Percentiles rank a stretch among this genome's conserved stretches.
Evolutionary conservation across 345 rosid genomes (phyloP).

Genomic region (Diplotaxis tenuifolia): DNA sequence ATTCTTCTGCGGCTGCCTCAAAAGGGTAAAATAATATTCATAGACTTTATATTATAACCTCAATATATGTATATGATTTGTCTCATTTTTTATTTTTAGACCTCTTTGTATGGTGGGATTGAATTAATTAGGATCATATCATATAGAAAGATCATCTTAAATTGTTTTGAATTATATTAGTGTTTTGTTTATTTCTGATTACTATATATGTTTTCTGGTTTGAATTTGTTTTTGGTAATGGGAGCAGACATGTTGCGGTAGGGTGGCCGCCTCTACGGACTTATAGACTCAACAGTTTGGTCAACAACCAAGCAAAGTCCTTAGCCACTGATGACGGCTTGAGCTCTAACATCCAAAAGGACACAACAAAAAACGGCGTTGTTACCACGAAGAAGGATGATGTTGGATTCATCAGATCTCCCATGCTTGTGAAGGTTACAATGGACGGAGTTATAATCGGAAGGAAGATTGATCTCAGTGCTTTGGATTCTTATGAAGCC

Average conservation of each 20-base stretch:
- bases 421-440: constrained; percentile 77
- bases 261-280: constrained; percentile 96
- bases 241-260: constrained; percentile 60
- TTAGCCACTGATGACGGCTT: constrained; percentile 42
- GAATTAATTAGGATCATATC: neutral
- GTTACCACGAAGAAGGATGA: constrained; percentile 21
- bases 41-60: neutral
- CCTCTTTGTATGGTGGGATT: neutral
- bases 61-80: neutral
- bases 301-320: constrained; percentile 64
- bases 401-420: constrained; percentile 24
- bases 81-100: neutral
- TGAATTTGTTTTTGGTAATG: constrained; percentile 9
- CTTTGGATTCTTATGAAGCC: constrained; percentile 62
- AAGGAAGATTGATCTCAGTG: constrained; percentile 78
- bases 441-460: constrained; percentile 92
- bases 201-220: neutral
- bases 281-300: constrained; percentile 78
- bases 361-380: constrained; percentile 24
- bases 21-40: constrained; percentile 42
- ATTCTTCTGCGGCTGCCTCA: constrained; percentile 46
- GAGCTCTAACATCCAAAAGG: constrained; percentile 37
- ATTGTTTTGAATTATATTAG: neutral
- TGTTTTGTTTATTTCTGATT: neutral
- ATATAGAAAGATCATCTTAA: neutral